A percentile compares a stretch with the other conserved stretches of the same genome.
phyloP scores from a whole-genome alignment of 2,329 filamentous ascomycete genomes.

The Chrysoporthe puriensis region DNA sequence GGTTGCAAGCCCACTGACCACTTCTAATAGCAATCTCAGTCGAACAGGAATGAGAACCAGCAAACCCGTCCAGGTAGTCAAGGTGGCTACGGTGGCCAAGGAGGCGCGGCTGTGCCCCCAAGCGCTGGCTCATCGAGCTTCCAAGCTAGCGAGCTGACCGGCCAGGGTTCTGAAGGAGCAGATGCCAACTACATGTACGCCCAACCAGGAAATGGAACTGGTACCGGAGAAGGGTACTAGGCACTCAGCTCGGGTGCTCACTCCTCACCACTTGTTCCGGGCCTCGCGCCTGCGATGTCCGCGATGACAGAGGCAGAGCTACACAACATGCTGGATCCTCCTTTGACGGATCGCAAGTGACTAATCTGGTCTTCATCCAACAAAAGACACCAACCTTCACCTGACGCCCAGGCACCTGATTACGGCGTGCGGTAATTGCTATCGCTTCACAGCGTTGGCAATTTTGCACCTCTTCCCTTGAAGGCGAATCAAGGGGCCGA shows the following conservation, averaged over 20 bases:
- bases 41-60: conserved; percentile 66
- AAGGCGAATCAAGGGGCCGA: too few relatives aligned
- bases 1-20: conserved; percentile 32
- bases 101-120: conserved; percentile 43
- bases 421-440: not conserved
- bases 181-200: conserved; percentile 56
- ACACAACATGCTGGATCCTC: not conserved
- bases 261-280: not conserved
- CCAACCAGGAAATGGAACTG: conserved; percentile 61
- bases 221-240: conserved; percentile 56
- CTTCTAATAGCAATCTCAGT: conserved; percentile 69
- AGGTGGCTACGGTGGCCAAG: conserved; percentile 51
- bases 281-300: too few relatives aligned
- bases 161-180: conserved; percentile 48
- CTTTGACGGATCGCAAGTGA: not conserved
- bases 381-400: not conserved
- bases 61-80: conserved; percentile 56
- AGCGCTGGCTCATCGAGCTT: conserved; percentile 48
- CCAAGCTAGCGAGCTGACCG: conserved; percentile 48
- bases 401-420: not conserved
- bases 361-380: not conserved
- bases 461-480: too few relatives aligned
- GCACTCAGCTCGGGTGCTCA: too few relatives aligned
- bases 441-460: not conserved
- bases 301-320: not conserved